A percentile compares a stretch with the other conserved stretches of the same genome.
phyloP scores from a whole-genome alignment of 1,284 basidiomycete genomes.

The Moesziomyces sp. region DNA sequence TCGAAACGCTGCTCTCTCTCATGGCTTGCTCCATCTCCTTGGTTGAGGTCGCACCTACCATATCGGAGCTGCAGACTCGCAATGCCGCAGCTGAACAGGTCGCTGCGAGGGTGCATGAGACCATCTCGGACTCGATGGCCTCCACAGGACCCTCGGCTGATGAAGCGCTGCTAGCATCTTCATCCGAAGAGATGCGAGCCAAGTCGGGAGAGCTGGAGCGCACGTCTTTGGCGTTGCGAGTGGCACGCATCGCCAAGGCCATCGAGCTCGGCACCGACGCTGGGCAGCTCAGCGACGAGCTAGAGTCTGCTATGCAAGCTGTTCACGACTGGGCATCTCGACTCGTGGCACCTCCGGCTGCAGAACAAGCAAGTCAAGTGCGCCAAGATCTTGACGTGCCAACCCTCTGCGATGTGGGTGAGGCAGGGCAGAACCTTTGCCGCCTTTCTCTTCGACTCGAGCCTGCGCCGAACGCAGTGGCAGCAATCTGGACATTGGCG shows the following conservation, averaged over 20 bases:
- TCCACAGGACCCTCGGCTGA: conserved; percentile 3
- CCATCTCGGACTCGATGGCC: conserved; percentile 1
- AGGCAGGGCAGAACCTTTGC: conserved; percentile 27
- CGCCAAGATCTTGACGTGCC: conserved; percentile 15
- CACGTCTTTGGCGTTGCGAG: conserved; percentile 10
- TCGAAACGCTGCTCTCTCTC: conserved; percentile 44
- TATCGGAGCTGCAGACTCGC: conserved; percentile 9
- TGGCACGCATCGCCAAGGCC: conserved; percentile 15
- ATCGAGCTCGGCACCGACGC: conserved; percentile 12
- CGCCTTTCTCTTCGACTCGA: conserved; percentile 27
- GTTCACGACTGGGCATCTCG: conserved; percentile 18
- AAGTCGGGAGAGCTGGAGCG: conserved; percentile 32
- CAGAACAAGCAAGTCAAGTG: not conserved
- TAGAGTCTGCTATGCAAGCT: conserved; percentile 18
- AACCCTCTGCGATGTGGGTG: conserved; percentile 46
- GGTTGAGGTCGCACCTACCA: conserved; percentile 26
- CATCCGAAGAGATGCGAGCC: conserved; percentile 12
- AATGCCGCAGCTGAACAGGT: conserved; percentile 13
- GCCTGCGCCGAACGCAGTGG: conserved; percentile 6
- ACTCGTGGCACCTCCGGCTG: conserved; percentile 12
- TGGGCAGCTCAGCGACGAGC: conserved; percentile 10
- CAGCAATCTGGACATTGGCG: conserved; percentile 38
- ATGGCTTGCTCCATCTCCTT: conserved; percentile 29
- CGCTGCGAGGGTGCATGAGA: conserved; percentile 2
- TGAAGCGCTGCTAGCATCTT: conserved; percentile 6